Evolutionary conservation across 2,329 filamentous ascomycete genomes (phyloP).

Genomic region (Ascochyta koolunga): DNA sequence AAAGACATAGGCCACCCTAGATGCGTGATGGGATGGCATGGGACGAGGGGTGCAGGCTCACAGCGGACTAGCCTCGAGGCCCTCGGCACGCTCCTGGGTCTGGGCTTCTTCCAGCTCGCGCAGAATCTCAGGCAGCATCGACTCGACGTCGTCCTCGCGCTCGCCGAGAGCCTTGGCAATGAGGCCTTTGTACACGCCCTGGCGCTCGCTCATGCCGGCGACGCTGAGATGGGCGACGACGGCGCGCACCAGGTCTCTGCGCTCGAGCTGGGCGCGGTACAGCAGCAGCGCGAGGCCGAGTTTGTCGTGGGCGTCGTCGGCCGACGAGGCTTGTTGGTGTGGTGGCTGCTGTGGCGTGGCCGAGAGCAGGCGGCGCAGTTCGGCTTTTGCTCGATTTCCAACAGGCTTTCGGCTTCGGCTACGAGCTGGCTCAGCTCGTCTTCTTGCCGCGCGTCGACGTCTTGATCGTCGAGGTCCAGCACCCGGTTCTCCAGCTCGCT

Average conservation of each 20-base stretch:
- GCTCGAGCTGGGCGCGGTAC: constrained; percentile 62
- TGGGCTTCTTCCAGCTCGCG: constrained; percentile 57
- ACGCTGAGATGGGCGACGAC: constrained; percentile 72
- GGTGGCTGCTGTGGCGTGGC: constrained; percentile 20
- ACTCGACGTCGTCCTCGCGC: constrained; percentile 72
- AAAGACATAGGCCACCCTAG: too few relatives aligned
- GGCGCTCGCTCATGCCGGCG: constrained; percentile 74
- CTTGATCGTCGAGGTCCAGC: constrained; percentile 42
- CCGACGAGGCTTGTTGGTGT: background rate
- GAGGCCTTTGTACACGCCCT: constrained; percentile 73
- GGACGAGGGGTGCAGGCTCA: too few relatives aligned
- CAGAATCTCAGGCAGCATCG: constrained; percentile 60
- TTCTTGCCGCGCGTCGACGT: constrained; percentile 42
- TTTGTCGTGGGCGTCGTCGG: constrained; percentile 51
- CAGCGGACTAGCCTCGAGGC: constrained; percentile 42
- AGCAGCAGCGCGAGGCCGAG: constrained; percentile 65
- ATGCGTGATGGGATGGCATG: too few relatives aligned
- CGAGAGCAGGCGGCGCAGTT: constrained; percentile 44
- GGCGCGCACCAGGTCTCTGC: constrained; percentile 67
- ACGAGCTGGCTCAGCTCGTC: constrained; percentile 47
- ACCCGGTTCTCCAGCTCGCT: constrained; percentile 55
- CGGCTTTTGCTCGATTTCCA: constrained; percentile 53
- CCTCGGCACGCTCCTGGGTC: constrained; percentile 45
- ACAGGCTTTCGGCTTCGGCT: constrained; percentile 50
- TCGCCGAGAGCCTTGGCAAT: constrained; percentile 72